Percentiles rank a stretch among this genome's conserved stretches.
Conservation (phyloP, 176 grass and related monocot genomes). For the Avena insularis region DNA sequence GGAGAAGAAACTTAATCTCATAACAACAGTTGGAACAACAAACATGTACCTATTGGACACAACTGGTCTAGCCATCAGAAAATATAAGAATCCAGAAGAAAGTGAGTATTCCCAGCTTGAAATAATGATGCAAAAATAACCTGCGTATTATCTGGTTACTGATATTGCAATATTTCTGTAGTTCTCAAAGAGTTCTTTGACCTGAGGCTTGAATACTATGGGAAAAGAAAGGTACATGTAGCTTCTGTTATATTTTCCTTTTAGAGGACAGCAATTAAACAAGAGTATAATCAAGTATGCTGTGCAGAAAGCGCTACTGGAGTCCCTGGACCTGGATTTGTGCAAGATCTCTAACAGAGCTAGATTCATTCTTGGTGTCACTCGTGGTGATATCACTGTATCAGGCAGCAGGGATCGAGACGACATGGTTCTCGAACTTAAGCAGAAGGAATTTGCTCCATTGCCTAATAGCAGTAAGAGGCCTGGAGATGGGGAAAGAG, state of each 20-base stretch:
- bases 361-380: not conserved
- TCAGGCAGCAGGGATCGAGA: slow-evolving; percentile 50
- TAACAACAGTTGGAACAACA: slow-evolving; percentile 70
- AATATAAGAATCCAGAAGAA: slow-evolving; percentile 57
- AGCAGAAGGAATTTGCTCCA: slow-evolving; percentile 59
- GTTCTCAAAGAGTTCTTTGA: slow-evolving; percentile 56
- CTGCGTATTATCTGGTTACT: not conserved
- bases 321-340: slow-evolving; percentile 56
- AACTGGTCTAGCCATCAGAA: slow-evolving; percentile 47
- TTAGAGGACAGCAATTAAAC: not conserved
- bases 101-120: slow-evolving; percentile 36
- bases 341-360: slow-evolving; percentile 58
- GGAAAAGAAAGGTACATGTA: slow-evolving; percentile 54
- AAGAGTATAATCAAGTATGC: not conserved
- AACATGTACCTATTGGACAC: slow-evolving; percentile 69
- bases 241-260: not conserved
- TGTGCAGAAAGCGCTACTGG: slow-evolving; percentile 51
- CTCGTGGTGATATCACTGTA: slow-evolving; percentile 53
- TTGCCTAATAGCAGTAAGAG: slow-evolving; percentile 53
- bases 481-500: not conserved
- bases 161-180: not conserved
- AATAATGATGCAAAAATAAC: not conserved
- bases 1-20: slow-evolving; percentile 83
- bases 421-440: slow-evolving; percentile 54
- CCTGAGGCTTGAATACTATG: slow-evolving; percentile 55